Evolutionary conservation across 1,284 basidiomycete species (phyloP), one percentile per base, ranked within the genome.

Genomic region (Sporisorium graminicola): DNA sequence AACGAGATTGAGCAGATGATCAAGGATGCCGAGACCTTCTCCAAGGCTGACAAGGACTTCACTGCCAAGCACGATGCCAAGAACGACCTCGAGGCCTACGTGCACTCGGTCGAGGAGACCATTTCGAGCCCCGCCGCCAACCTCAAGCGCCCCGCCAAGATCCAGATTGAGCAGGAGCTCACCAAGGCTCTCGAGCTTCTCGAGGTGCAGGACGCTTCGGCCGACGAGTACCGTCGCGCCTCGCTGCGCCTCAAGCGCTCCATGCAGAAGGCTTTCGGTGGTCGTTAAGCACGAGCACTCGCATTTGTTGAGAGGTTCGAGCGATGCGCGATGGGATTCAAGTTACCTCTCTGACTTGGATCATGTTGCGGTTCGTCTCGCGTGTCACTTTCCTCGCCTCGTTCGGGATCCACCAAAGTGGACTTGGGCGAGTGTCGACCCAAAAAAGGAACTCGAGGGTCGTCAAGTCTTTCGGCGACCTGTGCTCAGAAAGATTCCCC

Each of bases 1-100:
- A 82, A 79, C 53, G 84, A 85, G 79, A 85, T 85, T 61, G 84
- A 85, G 72, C 83, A 85, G 80, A 85, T 85, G 84, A 85, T 85
- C 83, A 85, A 84, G 82, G 84, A 85, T 61, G 81, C 82, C 69
- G 84, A 85, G 78, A 78, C 79, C 60, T 85, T 85, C 84, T 83
- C 82, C 82, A 79, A 82, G 70, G 77, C 80, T 54, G 84, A 85
- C 82, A 80, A 81, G 69, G 84, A 85, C 79, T 85, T 85, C 82
- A 82, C 82, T 62, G 83, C 83, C 56, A 80, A 82, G 68, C 83
- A 85, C 82, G 83, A 85, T 74, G 80, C 82, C 61, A 75, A 77
- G 66, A 82, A 84, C 77, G 83, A 85, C 78, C 79, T 85, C 61
- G 83, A 83, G 79, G 82, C 82, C 22, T 85, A 85, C 79, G 82